phyloP scores from a whole-genome alignment of 2,329 filamentous ascomycete genomes.

The Escovopsis weberi region DNA sequence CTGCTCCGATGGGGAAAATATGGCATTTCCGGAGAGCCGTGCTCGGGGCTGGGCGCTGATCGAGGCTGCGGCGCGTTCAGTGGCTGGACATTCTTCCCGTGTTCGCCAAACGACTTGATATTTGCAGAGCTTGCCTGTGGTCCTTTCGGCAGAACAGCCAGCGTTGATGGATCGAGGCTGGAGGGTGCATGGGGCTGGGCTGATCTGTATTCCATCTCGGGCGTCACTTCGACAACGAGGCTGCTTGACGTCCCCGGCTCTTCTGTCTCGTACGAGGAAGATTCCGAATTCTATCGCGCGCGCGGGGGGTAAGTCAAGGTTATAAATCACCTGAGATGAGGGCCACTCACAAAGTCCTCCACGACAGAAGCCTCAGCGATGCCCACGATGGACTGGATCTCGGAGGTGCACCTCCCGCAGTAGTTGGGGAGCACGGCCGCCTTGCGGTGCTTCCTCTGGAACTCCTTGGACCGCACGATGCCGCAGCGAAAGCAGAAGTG shows the following conservation, averaged over 20 bases:
- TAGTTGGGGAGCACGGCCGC: conserved; percentile 19
- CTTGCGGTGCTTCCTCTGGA: conserved; percentile 10
- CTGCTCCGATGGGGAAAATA: conserved; percentile 11
- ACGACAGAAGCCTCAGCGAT: conserved; percentile 14
- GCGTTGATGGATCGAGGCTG: too few relatives aligned
- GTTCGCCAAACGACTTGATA: too few relatives aligned
- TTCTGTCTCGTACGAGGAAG: too few relatives aligned
- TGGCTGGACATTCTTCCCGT: not conserved
- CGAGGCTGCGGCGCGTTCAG: not conserved
- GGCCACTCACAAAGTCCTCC: conserved; percentile 10
- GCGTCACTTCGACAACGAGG: too few relatives aligned
- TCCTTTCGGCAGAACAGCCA: too few relatives aligned
- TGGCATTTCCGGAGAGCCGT: conserved; percentile 3
- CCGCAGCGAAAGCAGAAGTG: conserved; percentile 28
- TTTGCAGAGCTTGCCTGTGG: too few relatives aligned
- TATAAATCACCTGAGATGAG: too few relatives aligned
- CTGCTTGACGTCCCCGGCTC: too few relatives aligned
- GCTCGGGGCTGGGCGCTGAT: conserved; percentile 1
- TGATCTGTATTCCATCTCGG: too few relatives aligned
- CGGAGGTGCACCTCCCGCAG: conserved; percentile 14
- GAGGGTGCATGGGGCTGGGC: too few relatives aligned
- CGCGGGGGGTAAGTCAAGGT: too few relatives aligned
- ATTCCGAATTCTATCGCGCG: too few relatives aligned
- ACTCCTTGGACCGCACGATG: conserved; percentile 12
- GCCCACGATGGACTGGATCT: conserved; percentile 11